phyloP scores from a whole-genome alignment of 176 grass and related monocot species.

The Themeda triandra region DNA sequence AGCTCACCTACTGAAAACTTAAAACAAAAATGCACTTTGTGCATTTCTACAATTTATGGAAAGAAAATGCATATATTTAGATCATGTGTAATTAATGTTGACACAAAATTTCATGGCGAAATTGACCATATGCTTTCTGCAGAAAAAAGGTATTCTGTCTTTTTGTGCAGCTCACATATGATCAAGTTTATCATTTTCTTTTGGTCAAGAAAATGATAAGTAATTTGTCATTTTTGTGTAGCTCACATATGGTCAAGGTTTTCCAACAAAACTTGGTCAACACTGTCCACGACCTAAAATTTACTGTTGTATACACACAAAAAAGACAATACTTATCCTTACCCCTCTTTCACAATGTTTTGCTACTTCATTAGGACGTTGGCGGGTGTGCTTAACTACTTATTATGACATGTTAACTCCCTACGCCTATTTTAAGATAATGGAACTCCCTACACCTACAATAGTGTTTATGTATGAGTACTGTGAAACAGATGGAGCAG shows the following conservation, averaged over 20 bases:
- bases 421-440: neutral
- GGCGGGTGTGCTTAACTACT: neutral
- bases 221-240: neutral
- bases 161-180: neutral
- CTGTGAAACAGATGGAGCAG: neutral
- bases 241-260: neutral
- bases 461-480: neutral
- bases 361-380: neutral
- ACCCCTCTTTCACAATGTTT: neutral
- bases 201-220: neutral
- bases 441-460: neutral
- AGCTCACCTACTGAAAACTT: neutral
- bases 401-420: neutral
- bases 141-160: neutral
- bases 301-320: too few relatives aligned
- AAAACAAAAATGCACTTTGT: neutral
- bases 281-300: neutral
- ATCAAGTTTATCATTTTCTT: neutral
- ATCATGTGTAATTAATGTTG: neutral
- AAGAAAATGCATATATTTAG: neutral
- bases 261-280: neutral
- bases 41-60: neutral
- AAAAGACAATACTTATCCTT: neutral
- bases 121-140: neutral
- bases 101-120: neutral